Evolutionary conservation across 2,329 filamentous ascomycete genomes (phyloP).

Genomic region (Nigrospora sphaerica): DNA sequence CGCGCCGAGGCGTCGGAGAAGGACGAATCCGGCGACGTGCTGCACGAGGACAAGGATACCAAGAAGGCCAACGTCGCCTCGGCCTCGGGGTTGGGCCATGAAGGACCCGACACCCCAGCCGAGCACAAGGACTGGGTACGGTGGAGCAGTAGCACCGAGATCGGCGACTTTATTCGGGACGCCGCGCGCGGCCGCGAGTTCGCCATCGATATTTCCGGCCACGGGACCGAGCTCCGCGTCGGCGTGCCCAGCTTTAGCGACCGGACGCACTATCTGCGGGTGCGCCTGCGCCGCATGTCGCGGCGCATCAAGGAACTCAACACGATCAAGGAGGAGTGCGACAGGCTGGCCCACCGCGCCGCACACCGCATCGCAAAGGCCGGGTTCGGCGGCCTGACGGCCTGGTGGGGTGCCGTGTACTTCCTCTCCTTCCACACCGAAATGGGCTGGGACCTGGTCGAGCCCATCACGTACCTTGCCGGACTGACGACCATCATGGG

Average conservation of each 20-base stretch:
- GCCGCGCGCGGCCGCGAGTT: constrained; percentile 81
- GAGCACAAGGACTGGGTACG: constrained; percentile 65
- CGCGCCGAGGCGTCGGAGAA: constrained; percentile 69
- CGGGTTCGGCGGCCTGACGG: constrained; percentile 65
- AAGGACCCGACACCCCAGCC: constrained; percentile 34
- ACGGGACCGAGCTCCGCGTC: constrained; percentile 58
- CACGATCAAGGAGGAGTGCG: constrained; percentile 74
- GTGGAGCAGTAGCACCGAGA: constrained; percentile 83
- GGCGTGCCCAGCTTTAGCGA: constrained; percentile 84
- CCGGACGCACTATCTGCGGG: constrained; percentile 80
- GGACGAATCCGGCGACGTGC: constrained; percentile 35
- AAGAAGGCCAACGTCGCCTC: constrained; percentile 49
- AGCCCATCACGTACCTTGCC: constrained; percentile 83
- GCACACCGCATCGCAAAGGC: constrained; percentile 75
- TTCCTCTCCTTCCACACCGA: constrained; percentile 65
- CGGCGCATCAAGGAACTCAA: constrained; percentile 61
- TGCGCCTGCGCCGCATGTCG: constrained; percentile 66
- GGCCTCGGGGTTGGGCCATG: constrained; percentile 64
- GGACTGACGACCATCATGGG: constrained; percentile 81
- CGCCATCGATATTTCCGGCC: constrained; percentile 72
- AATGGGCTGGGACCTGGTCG: constrained; percentile 84
- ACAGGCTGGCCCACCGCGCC: constrained; percentile 65
- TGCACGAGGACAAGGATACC: constrained; percentile 19
- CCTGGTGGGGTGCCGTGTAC: constrained; percentile 82
- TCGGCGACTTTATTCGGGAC: constrained; percentile 90